Conservation (phyloP, 2,329 filamentous ascomycete species). For the Apiospora phragmitis region DNA sequence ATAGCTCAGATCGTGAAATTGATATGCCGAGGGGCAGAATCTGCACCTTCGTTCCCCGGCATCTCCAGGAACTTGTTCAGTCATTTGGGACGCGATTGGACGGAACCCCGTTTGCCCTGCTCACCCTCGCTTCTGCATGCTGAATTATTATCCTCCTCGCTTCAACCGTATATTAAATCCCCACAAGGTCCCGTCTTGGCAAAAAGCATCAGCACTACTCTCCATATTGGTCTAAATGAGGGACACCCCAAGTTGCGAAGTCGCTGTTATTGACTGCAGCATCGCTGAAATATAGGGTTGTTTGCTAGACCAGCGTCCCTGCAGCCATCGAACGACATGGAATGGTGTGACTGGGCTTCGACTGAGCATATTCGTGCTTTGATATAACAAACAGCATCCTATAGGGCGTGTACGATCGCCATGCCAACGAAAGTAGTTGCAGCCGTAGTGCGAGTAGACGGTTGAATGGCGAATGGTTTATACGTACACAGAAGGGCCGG, state of each 20-base stretch:
- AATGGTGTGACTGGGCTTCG: neutral
- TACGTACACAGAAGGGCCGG: neutral
- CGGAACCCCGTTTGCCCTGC: neutral
- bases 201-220: neutral
- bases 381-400: neutral
- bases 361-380: neutral
- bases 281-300: neutral
- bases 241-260: neutral
- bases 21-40: neutral
- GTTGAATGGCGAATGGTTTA: neutral
- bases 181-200: conserved; percentile 1
- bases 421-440: neutral
- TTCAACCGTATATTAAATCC: conserved; percentile 6
- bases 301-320: neutral
- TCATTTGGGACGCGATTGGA: neutral
- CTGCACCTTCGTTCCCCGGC: neutral
- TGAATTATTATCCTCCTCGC: neutral
- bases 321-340: neutral
- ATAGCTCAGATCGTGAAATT: neutral
- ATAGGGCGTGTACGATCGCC: neutral
- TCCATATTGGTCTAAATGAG: neutral
- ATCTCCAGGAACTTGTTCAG: neutral
- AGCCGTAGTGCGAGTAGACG: neutral
- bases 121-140: neutral
- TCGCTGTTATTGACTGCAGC: neutral